Evolutionary conservation across 768 basidiomycete species (phyloP), one percentile per base, ranked within the genome.

Genomic region (Russula emetica): DNA sequence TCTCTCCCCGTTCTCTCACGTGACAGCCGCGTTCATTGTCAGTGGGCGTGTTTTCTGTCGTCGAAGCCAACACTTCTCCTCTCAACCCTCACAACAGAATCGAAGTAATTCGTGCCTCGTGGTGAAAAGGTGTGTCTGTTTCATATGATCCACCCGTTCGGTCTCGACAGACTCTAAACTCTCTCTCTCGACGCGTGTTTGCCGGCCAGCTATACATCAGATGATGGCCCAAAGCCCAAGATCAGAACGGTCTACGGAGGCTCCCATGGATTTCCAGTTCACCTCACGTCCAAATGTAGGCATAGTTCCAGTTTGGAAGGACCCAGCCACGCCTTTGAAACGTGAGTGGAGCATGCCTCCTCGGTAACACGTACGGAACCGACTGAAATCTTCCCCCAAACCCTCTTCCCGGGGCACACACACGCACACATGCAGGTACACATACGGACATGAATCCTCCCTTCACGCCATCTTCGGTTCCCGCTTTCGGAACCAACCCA

Each of bases 261-360:
- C 87, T 3, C 92, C 92, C 5, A 94, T 94, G 92, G 91, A 94
- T 74, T 94, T 85, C 74, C 85, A 92, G 72, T 92, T 86, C 78
- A 92, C 90, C 10, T 84, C 85, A 68, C 81, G 90, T 28, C 80
- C 83, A 18, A 81, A 72, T 65, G 78, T 72, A 60, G 72, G 74
- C 42, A 75, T 79, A 61, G 83, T 78, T 71, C 83, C 86, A 2
- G 82, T 79, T 2, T 90, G 88, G 88, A 80, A 83, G 28, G 80
- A 83, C 55, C 71, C 78, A n/a, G 78, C 74, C 69, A 82, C 84
- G 28, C 82, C 85, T 38, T 78, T 80, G 70, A 91, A 91, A 82
- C 85, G 88, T 91, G 77, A 70, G 83, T 47, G 45, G 11, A n/a
- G 38, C 76, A 24, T 42, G 13, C 53, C 52, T 63, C 64, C 67